Evolutionary conservation across 2,329 filamentous ascomycete genomes (phyloP), one percentile per base, ranked within the genome.

Genomic region (Xylariales sp.): DNA sequence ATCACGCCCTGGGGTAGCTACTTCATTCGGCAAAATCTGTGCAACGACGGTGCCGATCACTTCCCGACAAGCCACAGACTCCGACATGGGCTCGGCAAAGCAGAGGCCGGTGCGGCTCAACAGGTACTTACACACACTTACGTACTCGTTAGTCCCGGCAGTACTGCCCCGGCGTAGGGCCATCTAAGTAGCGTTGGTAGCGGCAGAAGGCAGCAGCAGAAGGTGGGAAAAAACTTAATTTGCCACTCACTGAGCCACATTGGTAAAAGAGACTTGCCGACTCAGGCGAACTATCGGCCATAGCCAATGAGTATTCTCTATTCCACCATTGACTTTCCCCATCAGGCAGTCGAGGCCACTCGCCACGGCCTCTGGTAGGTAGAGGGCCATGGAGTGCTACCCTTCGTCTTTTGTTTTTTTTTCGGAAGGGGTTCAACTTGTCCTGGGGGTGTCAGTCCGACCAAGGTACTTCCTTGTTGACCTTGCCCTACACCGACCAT

Each of bases 1-100:
- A 49, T 54, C 72, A 74, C 74, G 62, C 73, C 74, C 69, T n/a
- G 73, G 73, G 72, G 73, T 74, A 64, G 64, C 63, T 74, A 48
- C 73, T 69, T 23, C 9, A 72, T 73, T 69, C 12, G 62, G 70
- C 62, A 18, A 62, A 58, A 46, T 50, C 4, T 36, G 67, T 69
- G 67, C 61, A 64, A 70, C 70, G 62, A 62, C 48, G 18, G 5
- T 55, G 57, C 48, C 52, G 62, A 68, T 67, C 67, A 45, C 65
- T 68, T 39, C 50, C 49, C n/a, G 63, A 71, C 69, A 65, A 73
- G 72, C 72, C 73, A 74, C 72, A 75, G 57, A 30, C 34, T 65
- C 54, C 64, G 52, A 49, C 46, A 46, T 39, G 39, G 61, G 46
- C 54, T 59, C 46, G 60, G 52, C 49, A 53, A 50, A 60, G 48